Conservation (phyloP, 2,329 filamentous ascomycete genomes). For the Trichoderma arundinaceum region DNA sequence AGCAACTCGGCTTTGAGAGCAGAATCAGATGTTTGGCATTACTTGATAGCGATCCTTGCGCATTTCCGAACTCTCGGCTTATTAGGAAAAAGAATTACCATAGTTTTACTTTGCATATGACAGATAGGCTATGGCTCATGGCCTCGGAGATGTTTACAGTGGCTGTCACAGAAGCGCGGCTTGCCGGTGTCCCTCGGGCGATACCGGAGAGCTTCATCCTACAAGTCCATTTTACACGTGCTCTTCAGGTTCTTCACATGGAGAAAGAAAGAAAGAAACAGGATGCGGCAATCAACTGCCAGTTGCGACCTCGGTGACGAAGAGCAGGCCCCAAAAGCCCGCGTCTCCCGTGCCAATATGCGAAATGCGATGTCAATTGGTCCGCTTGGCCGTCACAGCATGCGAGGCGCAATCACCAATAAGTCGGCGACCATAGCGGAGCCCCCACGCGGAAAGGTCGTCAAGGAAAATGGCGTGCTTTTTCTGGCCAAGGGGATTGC, state of each 20-base stretch:
- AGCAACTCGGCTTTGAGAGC: conserved; percentile 1
- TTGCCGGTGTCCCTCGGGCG: not conserved
- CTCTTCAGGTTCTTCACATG: not conserved
- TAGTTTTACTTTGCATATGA: not conserved
- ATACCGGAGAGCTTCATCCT: not conserved
- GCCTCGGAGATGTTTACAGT: too few species aligned
- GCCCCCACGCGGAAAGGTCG: conserved; percentile 20
- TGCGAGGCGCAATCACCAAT: not conserved
- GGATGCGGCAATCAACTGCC: not conserved
- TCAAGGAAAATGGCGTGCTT: conserved; percentile 21
- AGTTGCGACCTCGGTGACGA: conserved; percentile 19
- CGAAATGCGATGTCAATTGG: conserved; percentile 18
- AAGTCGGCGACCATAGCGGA: not conserved
- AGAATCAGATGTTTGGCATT: conserved; percentile 10
- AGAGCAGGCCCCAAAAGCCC: not conserved
- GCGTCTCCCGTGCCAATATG: not conserved
- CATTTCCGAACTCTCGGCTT: conserved; percentile 3
- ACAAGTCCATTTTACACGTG: not conserved
- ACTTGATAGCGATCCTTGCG: not conserved
- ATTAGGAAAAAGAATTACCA: not conserved
- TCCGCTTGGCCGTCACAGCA: not conserved
- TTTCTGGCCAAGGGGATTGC: conserved; percentile 3
- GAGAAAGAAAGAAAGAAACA: not conserved
- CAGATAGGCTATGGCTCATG: too few species aligned
- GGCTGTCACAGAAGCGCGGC: too few species aligned